phyloP scores from a whole-genome alignment of 306 rosid species.

The Cucumis cinereus region DNA sequence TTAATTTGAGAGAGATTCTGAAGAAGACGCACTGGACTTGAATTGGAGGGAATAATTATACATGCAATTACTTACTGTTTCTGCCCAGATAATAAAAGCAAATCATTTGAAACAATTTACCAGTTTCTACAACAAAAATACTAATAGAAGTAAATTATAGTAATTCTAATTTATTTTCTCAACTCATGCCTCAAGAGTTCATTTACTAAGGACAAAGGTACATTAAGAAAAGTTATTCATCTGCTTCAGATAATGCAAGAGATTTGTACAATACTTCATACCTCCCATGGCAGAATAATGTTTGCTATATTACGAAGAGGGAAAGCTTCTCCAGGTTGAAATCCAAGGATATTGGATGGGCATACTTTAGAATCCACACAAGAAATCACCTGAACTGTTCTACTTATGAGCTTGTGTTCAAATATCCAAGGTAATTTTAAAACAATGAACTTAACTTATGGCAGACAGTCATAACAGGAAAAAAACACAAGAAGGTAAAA shows the following conservation, averaged over 20 bases:
- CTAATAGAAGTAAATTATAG: no score
- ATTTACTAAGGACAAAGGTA: not conserved
- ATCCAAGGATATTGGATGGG: slow-evolving; percentile 34
- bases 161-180: not conserved
- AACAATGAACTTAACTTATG: not conserved
- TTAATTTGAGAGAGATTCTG: no score
- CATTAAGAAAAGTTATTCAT: no score
- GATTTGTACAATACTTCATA: no score
- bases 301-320: no score
- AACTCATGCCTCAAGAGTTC: not conserved
- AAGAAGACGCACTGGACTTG: not conserved
- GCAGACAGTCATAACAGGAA: not conserved
- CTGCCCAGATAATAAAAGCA: not conserved
- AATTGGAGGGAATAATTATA: not conserved
- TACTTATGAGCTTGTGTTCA: slow-evolving; percentile 36
- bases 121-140: no score
- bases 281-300: no score
- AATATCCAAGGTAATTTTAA: not conserved
- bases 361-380: slow-evolving; percentile 97
- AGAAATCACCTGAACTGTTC: slow-evolving; percentile 81
- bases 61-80: not conserved
- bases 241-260: no score
- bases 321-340: no score
- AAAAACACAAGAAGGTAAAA: slow-evolving; percentile 2
- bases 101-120: not conserved